phyloP scores from a whole-genome alignment of 176 grass and related monocot genomes.

The Musa itinerans region DNA sequence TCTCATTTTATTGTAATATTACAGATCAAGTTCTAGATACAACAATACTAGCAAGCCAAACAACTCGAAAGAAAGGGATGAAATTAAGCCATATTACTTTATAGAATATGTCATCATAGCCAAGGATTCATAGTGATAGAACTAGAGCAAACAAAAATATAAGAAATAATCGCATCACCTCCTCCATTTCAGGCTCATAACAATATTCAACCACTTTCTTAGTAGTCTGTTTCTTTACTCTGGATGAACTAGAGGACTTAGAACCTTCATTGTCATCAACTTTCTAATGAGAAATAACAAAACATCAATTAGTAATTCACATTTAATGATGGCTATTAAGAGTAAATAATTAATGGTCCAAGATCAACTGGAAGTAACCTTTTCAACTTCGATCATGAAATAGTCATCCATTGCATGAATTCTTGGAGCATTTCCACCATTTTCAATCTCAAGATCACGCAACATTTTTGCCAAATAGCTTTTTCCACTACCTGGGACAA shows the following conservation, averaged over 20 bases:
- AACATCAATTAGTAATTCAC: not conserved
- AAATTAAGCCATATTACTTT: not conserved
- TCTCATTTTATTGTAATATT: not conserved
- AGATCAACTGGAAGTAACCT: conserved; percentile 31
- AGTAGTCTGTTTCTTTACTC: conserved; percentile 69
- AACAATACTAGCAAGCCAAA: not conserved
- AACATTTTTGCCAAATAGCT: conserved; percentile 88
- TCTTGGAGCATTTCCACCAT: conserved; percentile 81
- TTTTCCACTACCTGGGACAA: conserved; percentile 80
- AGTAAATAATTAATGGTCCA: not conserved
- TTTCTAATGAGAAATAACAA: conserved; percentile 33
- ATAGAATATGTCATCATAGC: not conserved
- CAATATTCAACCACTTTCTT: conserved; percentile 97
- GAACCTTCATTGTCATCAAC: conserved; percentile 50
- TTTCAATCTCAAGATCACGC: conserved; percentile 85
- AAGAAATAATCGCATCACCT: conserved; percentile 37
- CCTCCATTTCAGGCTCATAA: conserved; percentile 98
- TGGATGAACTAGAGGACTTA: conserved; percentile 56
- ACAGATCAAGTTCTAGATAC: not conserved
- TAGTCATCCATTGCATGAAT: conserved; percentile 99
- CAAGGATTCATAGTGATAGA: not conserved
- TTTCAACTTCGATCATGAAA: conserved; percentile 99
- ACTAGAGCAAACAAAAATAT: not conserved
- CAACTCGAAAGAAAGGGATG: not conserved
- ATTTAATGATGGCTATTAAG: not conserved